Conservation (phyloP, 108 stramenopile genomes). For the Pseudonitzschia pungens region DNA sequence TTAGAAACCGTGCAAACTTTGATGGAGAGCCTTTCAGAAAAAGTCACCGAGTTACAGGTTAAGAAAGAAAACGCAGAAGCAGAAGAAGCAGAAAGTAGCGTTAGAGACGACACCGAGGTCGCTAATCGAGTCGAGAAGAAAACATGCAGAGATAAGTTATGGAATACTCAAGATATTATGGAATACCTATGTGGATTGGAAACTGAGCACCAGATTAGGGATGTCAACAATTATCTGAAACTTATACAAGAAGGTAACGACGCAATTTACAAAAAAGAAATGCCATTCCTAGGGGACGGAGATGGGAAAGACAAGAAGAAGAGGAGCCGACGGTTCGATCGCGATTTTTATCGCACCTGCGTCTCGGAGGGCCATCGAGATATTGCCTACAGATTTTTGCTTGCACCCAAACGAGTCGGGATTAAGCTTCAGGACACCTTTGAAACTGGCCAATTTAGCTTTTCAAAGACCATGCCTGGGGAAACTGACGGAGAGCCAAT, state of each 20-base stretch:
- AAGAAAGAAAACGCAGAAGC: constrained; percentile 47
- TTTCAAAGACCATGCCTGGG: constrained; percentile 65
- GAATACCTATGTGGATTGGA: constrained; percentile 55
- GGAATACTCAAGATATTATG: constrained; percentile 67
- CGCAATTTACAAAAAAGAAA: constrained; percentile 69
- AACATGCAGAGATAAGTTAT: constrained; percentile 62
- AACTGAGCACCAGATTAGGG: constrained; percentile 69
- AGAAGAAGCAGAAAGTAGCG: constrained; percentile 19
- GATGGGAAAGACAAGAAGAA: constrained; percentile 49
- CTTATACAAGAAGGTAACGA: constrained; percentile 86
- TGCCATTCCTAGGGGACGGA: constrained; percentile 24
- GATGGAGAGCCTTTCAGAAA: constrained; percentile 60
- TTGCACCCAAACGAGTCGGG: constrained; percentile 75
- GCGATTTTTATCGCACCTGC: constrained; percentile 83
- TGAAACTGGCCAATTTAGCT: constrained; percentile 61
- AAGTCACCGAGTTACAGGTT: constrained; percentile 58
- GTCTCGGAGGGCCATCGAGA: constrained; percentile 75
- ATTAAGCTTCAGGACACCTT: constrained; percentile 76
- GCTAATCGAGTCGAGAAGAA: constrained; percentile 54
- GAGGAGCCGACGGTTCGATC: constrained; percentile 78
- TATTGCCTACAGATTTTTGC: constrained; percentile 76
- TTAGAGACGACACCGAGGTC: constrained; percentile 34
- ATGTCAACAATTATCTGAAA: constrained; percentile 72
- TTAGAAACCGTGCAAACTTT: constrained; percentile 59
- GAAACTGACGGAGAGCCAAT: constrained; percentile 60